Base-by-base conservation (phyloP, 2,329 filamentous ascomycete species). In the Hypoxylon sp. region DNA sequence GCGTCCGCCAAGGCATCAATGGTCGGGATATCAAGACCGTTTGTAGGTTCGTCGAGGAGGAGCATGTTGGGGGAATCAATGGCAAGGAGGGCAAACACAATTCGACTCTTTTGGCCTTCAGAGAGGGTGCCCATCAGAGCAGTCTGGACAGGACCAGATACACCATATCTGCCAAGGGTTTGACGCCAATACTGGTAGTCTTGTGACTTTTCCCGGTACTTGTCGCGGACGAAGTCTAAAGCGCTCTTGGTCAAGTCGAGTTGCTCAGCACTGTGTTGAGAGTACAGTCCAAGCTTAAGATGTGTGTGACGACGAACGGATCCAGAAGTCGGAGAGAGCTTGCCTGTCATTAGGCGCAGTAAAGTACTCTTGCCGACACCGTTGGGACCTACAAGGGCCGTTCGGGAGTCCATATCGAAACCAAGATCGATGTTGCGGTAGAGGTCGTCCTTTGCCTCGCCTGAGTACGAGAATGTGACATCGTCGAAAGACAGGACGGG, bases 161-260 rank as follows among this genome's bases (percentile, higher is more conserved):
- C 88, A 80, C 97, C 97, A 81, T 99, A 99, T 73, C 91, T 89
- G 77, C 96, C 96, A 39, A 99, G 92, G 85, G 97, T 94, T 84
- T 98, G 95, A 79, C 96, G 91, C 96, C 96, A 99, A 89, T 96
- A 99, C 85, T 99, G 96, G 87, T 97, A 97, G 81, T 99, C 96
- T 81, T 99, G 96, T 59, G 91, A 94, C 84, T 95, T 93, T 72
- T 91, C 86, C 47, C 86, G 82, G 85, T 97, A 98, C 87, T 95
- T 97, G 84, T 98, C 95, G 72, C 96, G 92, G 70, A 98, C 95
- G 79, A 99, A 99, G 82, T 99, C 97, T 60, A 99, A 89, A 7
- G 96, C 91, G 50, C 94, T 98, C 88, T 99, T 99, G 82, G 94
- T 99, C 71, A 99, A 87, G 81, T 99, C 96, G 56, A 99, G 92